A percentile compares a stretch with the other conserved stretches of the same genome.
Conservation (phyloP, 108 stramenopile genomes). For the Epithemia pelagica region DNA sequence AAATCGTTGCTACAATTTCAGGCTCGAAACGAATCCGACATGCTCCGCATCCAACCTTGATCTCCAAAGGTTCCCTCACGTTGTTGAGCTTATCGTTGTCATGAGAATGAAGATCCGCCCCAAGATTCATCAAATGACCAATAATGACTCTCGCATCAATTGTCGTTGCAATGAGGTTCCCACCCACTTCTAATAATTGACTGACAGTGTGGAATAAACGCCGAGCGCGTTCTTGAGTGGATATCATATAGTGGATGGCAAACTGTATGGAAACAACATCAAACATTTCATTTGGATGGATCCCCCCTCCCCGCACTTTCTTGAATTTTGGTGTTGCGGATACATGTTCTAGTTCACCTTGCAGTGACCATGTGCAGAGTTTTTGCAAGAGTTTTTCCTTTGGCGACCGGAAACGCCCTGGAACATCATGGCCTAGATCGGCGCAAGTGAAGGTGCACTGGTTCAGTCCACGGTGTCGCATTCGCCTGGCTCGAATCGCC, state of each 20-base stretch:
- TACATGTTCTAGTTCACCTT: slow-evolving; percentile 48
- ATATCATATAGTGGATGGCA: slow-evolving; percentile 99
- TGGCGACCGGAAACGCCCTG: slow-evolving; percentile 46
- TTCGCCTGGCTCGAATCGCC: slow-evolving; percentile 68
- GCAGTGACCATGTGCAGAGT: slow-evolving; percentile 61
- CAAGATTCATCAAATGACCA: slow-evolving; percentile 65
- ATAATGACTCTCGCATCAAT: slow-evolving; percentile 86
- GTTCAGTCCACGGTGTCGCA: slow-evolving; percentile 46
- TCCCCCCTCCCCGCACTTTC: slow-evolving; percentile 58
- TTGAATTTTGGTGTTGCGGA: slow-evolving; percentile 49
- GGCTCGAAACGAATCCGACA: slow-evolving; percentile 66
- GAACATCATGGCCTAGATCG: slow-evolving; percentile 88
- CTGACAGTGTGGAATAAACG: slow-evolving; percentile 88
- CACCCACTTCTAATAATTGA: slow-evolving; percentile 77
- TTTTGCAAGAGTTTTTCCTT: slow-evolving; percentile 54
- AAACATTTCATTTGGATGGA: slow-evolving; percentile 58
- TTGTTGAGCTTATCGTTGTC: slow-evolving; percentile 11
- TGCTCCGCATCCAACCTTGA: slow-evolving; percentile 59
- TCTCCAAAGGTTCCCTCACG: too few relatives aligned
- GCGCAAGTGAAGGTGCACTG: slow-evolving; percentile 68
- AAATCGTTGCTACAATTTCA: slow-evolving; percentile 44
- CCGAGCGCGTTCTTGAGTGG: slow-evolving; percentile 68
- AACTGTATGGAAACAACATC: slow-evolving; percentile 96
- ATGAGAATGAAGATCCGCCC: slow-evolving; percentile 45
- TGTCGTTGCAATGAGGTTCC: slow-evolving; percentile 91